Conservation (phyloP, 2,329 filamentous ascomycete genomes). For the Seiridium cupressi region DNA sequence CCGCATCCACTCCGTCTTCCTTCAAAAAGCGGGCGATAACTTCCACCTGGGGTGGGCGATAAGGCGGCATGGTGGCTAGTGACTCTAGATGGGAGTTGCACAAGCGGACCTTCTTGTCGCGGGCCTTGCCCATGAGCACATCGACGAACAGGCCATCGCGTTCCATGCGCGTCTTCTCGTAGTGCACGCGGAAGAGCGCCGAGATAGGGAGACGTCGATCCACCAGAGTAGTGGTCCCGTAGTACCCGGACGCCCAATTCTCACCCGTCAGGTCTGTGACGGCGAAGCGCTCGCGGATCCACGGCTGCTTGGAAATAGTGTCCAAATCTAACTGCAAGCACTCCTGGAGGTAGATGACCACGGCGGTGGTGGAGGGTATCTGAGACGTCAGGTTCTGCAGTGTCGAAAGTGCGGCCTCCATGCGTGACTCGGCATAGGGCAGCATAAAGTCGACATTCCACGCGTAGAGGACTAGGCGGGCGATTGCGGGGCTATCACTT, state of each 20-base stretch:
- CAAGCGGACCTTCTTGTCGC: constrained; percentile 15
- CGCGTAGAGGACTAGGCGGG: constrained; percentile 20
- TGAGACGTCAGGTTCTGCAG: constrained; percentile 14
- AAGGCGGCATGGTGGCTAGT: constrained; percentile 19
- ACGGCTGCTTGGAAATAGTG: constrained; percentile 37
- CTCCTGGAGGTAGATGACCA: constrained; percentile 50
- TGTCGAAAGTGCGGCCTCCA: constrained; percentile 23
- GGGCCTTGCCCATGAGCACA: constrained; percentile 20
- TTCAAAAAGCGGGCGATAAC: constrained; percentile 18
- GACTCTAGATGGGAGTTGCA: constrained; percentile 29
- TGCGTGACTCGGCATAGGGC: constrained; percentile 20
- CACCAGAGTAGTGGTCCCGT: constrained; percentile 51
- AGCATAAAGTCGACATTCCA: constrained; percentile 35
- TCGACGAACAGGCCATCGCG: constrained; percentile 54
- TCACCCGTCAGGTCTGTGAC: constrained; percentile 40
- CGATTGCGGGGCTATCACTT: constrained; percentile 10
- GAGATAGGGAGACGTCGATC: constrained; percentile 39
- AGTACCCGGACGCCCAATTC: constrained; percentile 40
- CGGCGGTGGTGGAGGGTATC: constrained; percentile 19
- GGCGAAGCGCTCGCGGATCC: constrained; percentile 44
- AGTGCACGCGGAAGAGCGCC: constrained; percentile 46
- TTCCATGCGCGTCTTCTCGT: constrained; percentile 40
- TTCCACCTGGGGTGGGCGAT: constrained; percentile 22
- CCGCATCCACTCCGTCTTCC: constrained; percentile 30
- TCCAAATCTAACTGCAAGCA: constrained; percentile 42